Conservation (phyloP, 2,329 filamentous ascomycete genomes). For the Diaporthe longicolla region DNA sequence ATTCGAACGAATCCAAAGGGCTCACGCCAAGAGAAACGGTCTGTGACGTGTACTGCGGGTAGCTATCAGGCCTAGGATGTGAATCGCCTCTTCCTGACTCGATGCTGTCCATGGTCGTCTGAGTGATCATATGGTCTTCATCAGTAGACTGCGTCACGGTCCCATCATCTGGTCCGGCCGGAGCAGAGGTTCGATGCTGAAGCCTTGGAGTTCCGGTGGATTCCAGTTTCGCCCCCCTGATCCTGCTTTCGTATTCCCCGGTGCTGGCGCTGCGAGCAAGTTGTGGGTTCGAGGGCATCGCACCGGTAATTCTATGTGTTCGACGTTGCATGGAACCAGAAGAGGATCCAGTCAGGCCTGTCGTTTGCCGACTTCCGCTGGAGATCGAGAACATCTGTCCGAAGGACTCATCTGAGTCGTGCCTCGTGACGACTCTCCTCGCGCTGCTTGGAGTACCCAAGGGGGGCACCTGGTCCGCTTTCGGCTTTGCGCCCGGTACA, state of each 20-base stretch:
- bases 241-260: conserved; percentile 61
- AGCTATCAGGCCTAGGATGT: conserved; percentile 40
- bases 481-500: conserved; percentile 60
- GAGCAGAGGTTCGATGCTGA: neutral
- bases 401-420: conserved; percentile 73
- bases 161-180: conserved; percentile 42
- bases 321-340: conserved; percentile 46
- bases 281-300: conserved; percentile 17
- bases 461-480: conserved; percentile 52
- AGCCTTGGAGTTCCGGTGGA: neutral
- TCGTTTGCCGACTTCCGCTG: conserved; percentile 59
- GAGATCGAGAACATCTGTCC: conserved; percentile 72
- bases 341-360: conserved; percentile 55
- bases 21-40: conserved; percentile 44
- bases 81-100: conserved; percentile 37
- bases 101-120: conserved; percentile 58
- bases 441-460: conserved; percentile 49
- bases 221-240: conserved; percentile 53
- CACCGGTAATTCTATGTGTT: conserved; percentile 15
- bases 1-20: conserved; percentile 52
- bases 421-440: conserved; percentile 54
- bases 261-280: conserved; percentile 48
- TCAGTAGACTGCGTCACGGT: conserved; percentile 46
- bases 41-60: conserved; percentile 34
- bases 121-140: conserved; percentile 57